Base-by-base conservation (phyloP, 768 basidiomycete genomes). In the Gloeopeniophorella convolvens region DNA sequence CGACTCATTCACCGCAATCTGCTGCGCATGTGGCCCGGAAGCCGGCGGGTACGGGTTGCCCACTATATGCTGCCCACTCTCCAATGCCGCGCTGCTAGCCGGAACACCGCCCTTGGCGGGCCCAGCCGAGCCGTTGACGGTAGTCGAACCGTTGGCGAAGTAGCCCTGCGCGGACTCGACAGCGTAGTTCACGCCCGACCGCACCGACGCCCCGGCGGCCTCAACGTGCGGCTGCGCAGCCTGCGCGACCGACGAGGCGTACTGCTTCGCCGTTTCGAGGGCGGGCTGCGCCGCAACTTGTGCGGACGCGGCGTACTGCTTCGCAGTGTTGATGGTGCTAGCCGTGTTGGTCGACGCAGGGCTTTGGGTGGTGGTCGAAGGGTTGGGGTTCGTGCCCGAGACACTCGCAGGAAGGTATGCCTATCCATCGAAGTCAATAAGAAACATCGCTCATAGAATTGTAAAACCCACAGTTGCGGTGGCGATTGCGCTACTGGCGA, bases 381-480 rank as follows among this genome's bases (percentile, higher is more conserved):
- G 50, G 1, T 66, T 64, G 13, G 59, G 55, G 36, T 50, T 60
- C 3, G 69, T 66, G 3, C 65, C 66, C 3, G 66, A 42, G 16
- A 42, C 39, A 24, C 27, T 43, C 7, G 30, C 24, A 23, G 55
- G 43, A 24, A 54, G 48, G 46, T 56, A 56, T 18, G 58, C 53
- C 58, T 59, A 12, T 4, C 7, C 2, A 27, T 12, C 8, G 6
- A 27, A 31, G 36, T 50, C n/a, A 48, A 33, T n/a, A 32, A 15
- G 3, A n/a, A 16, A 18, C 8, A 11, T 20, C 3, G 11, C 18
- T 30, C 40, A 8, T 4, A 11, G 68, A 48, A 20, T 5, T 26
- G 5, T 3, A 42, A 21, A 4, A 60, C 64, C 18, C 51, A 73
- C 76, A 67, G 74, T 70, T 13, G 77, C 78, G 21, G 75, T 70